Percentiles rank a stretch among this genome's conserved stretches.
Evolutionary conservation across 768 basidiomycete genomes (phyloP).

Genomic region (Suillus lakei): DNA sequence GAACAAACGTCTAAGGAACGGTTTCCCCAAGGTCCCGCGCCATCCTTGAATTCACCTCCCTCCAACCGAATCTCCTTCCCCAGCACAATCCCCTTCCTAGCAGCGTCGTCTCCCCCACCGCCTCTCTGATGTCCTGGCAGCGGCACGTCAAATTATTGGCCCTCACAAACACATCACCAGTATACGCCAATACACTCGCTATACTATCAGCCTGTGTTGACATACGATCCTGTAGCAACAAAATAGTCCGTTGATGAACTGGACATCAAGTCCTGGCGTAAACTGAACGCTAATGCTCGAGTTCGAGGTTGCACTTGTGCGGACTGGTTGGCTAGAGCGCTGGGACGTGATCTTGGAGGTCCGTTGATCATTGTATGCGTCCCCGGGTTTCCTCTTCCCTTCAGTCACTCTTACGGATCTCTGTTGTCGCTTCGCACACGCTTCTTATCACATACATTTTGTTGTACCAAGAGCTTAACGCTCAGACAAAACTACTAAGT

Average conservation of each 20-base stretch:
- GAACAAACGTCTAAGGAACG: no score
- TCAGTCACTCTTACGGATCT: neutral
- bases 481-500: no score
- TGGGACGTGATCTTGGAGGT: slow-evolving; percentile 41
- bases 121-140: slow-evolving; percentile 41
- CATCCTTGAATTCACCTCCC: slow-evolving; percentile 43
- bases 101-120: slow-evolving; percentile 38
- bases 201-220: slow-evolving; percentile 14
- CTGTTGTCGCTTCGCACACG: neutral
- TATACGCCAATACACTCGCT: slow-evolving; percentile 31
- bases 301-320: slow-evolving; percentile 59
- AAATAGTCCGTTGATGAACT: slow-evolving; percentile 20
- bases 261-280: slow-evolving; percentile 48
- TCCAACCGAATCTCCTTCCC: slow-evolving; percentile 39
- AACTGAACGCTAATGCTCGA: slow-evolving; percentile 49
- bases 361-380: neutral
- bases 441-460: neutral
- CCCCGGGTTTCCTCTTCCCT: neutral
- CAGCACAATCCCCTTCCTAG: slow-evolving; percentile 48
- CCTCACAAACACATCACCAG: slow-evolving; percentile 45
- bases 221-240: slow-evolving; percentile 18
- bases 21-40: slow-evolving; percentile 20
- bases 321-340: slow-evolving; percentile 46
- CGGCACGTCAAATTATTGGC: slow-evolving; percentile 36
- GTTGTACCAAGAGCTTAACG: neutral